Conservation (phyloP, 1,284 basidiomycete species). For the Apiotrichum veenhuisii region DNA sequence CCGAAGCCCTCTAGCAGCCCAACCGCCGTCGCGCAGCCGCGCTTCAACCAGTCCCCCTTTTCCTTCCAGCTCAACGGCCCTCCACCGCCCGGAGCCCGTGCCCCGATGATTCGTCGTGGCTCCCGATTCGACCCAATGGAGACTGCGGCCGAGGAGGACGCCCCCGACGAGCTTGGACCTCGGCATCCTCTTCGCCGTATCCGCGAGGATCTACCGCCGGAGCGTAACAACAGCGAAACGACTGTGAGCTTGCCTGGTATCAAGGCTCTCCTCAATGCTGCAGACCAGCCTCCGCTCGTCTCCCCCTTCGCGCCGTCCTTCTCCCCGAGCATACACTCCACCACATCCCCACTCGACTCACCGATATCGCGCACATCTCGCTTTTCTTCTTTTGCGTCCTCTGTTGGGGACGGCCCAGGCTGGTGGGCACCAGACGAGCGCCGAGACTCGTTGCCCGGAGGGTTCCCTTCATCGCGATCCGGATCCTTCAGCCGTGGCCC, state of each 20-base stretch:
- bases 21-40: background rate
- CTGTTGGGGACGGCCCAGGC: conserved; percentile 21
- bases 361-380: conserved; percentile 39
- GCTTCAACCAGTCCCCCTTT: background rate
- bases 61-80: background rate
- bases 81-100: conserved; percentile 19
- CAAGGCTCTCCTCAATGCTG: conserved; percentile 23
- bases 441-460: conserved; percentile 9
- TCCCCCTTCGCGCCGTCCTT: conserved; percentile 19
- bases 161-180: conserved; percentile 36
- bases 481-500: conserved; percentile 9
- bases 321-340: conserved; percentile 30
- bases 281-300: conserved; percentile 22
- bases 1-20: background rate
- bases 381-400: conserved; percentile 39
- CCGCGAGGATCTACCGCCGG: conserved; percentile 28
- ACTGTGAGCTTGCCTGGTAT: conserved; percentile 36
- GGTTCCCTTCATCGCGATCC: conserved; percentile 4
- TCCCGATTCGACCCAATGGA: conserved; percentile 44
- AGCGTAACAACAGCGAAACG: conserved; percentile 9
- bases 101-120: conserved; percentile 22
- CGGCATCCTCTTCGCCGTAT: conserved; percentile 39
- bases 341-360: conserved; percentile 36
- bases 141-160: conserved; percentile 31
- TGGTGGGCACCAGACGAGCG: conserved; percentile 45